These are phyloP conservation scores for Triticum turgidum DNA, from an alignment of 176 grass and related monocot species.

Conservation along the genomic window DNA sequence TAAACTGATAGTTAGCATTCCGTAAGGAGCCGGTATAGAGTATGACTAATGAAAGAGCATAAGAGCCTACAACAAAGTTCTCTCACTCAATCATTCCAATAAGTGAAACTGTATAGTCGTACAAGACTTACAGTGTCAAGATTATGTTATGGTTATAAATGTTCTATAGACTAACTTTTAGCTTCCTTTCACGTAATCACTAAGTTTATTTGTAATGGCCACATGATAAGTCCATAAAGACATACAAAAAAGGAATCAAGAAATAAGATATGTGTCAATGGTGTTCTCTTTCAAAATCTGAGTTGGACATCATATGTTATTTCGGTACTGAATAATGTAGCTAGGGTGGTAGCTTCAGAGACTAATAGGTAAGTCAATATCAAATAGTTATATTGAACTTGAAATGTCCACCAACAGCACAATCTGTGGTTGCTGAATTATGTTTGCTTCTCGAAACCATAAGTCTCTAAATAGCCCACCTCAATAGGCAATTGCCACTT, in stretches of 20 bases:
- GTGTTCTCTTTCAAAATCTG: not conserved
- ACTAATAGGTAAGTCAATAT: slow-evolving; percentile 93
- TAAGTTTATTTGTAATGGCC: not conserved
- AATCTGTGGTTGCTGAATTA: slow-evolving; percentile 47
- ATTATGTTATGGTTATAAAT: too few species aligned
- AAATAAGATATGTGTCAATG: not conserved
- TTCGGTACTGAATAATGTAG: not conserved
- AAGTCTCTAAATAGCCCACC: slow-evolving; percentile 48
- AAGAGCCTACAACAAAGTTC: too few species aligned
- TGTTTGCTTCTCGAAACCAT: slow-evolving; percentile 67
- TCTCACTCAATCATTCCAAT: too few species aligned
- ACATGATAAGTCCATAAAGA: not conserved
- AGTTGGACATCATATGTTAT: not conserved
- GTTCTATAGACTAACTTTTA: not conserved
- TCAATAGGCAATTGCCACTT: slow-evolving; percentile 75
- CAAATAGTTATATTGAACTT: slow-evolving; percentile 76
- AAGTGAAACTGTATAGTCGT: too few species aligned
- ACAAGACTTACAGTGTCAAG: too few species aligned
- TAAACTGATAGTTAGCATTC: too few species aligned
- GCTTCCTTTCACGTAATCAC: not conserved
- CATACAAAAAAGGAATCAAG: not conserved
- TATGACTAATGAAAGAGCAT: too few species aligned
- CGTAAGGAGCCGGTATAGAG: too few species aligned
- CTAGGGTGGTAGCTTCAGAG: not conserved
- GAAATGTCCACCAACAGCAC: slow-evolving; percentile 58